Conservation (phyloP, 2,329 filamentous ascomycete species). For the Aspergillus sp. region DNA sequence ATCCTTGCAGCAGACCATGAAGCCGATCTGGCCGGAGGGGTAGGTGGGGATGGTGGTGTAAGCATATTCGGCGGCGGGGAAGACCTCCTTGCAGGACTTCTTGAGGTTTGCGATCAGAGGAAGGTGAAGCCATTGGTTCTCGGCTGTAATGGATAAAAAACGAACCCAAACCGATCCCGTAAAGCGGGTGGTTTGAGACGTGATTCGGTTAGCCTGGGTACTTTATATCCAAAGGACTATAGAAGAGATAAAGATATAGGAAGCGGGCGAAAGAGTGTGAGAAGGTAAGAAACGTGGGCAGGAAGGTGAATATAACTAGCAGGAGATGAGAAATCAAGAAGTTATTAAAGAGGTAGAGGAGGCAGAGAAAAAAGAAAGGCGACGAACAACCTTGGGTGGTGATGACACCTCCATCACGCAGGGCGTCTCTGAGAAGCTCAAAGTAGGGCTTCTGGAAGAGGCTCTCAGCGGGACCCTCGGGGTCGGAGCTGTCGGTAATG, state of each 20-base stretch:
- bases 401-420: conserved; percentile 95
- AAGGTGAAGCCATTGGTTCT: conserved; percentile 99
- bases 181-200: conserved; percentile 32
- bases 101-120: conserved; percentile 91
- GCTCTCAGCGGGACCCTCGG: conserved; percentile 91
- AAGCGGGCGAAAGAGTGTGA: conserved; percentile 16
- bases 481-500: conserved; percentile 98
- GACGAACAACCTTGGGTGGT: conserved; percentile 99
- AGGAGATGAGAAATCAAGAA: conserved; percentile 12
- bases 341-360: conserved; percentile 44
- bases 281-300: conserved; percentile 13
- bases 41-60: conserved; percentile 99
- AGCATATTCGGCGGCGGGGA: conserved; percentile 96
- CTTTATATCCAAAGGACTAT: not conserved
- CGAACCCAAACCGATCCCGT: conserved; percentile 32
- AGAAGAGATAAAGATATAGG: conserved; percentile 7
- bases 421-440: conserved; percentile 83
- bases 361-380: conserved; percentile 56
- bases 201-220: conserved; percentile 24
- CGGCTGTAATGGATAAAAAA: conserved; percentile 59
- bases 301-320: not conserved
- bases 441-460: conserved; percentile 99
- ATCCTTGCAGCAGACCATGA: conserved; percentile 99
- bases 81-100: conserved; percentile 95
- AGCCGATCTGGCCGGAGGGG: conserved; percentile 97